Conservation (phyloP, 1,284 basidiomycete genomes). For the Cutaneotrichosporon sp. region DNA sequence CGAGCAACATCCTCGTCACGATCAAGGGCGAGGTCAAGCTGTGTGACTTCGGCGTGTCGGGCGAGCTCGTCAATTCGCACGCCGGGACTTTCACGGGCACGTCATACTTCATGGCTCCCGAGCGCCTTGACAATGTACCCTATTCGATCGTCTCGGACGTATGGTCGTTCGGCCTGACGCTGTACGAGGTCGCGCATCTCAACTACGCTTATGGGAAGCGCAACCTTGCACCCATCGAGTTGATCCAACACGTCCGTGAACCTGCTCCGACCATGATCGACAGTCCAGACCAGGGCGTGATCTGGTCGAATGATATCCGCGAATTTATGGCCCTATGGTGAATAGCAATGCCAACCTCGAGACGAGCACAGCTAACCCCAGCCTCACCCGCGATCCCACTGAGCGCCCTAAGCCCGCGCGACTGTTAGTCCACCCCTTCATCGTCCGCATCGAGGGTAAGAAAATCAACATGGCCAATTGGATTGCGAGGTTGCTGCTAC, state of each 20-base stretch:
- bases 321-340: constrained; percentile 88
- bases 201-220: constrained; percentile 80
- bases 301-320: constrained; percentile 84
- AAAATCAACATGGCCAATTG: constrained; percentile 86
- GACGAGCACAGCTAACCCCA: constrained; percentile 17
- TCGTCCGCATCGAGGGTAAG: constrained; percentile 71
- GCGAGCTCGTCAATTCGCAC: constrained; percentile 84
- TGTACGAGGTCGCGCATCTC: constrained; percentile 89
- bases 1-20: constrained; percentile 89
- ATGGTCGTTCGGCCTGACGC: constrained; percentile 91
- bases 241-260: constrained; percentile 86
- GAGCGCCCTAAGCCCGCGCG: constrained; percentile 79
- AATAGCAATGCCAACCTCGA: constrained; percentile 40
- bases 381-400: constrained; percentile 52
- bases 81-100: constrained; percentile 97
- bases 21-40: constrained; percentile 84
- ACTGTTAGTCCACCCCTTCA: constrained; percentile 85
- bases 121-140: constrained; percentile 87
- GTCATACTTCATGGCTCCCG: constrained; percentile 98
- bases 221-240: constrained; percentile 78
- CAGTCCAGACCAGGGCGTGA: constrained; percentile 55
- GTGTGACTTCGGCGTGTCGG: constrained; percentile 95
- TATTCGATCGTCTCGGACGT: constrained; percentile 98
- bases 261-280: constrained; percentile 74
- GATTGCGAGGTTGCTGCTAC: constrained; percentile 71